Conservation (phyloP, 1,139 yeast species). For the Barnettozyma hawaiiensis region DNA sequence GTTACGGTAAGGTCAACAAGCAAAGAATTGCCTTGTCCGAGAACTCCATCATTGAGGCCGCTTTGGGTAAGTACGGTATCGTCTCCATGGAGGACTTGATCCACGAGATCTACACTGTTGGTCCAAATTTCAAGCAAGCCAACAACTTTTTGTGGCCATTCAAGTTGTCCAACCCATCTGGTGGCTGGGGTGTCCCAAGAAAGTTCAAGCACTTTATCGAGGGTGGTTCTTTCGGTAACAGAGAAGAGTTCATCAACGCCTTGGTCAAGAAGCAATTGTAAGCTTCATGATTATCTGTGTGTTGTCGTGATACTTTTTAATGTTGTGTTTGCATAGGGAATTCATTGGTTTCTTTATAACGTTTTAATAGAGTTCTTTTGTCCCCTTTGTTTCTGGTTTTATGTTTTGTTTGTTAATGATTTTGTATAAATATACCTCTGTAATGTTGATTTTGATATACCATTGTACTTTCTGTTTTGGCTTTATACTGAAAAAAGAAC, state of each 20-base stretch:
- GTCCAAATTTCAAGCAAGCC: constrained; percentile 99
- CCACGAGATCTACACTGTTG: constrained; percentile 98
- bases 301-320: constrained; percentile 2
- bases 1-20: constrained; percentile 98
- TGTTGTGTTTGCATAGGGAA: constrained; percentile 6
- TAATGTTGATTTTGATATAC: too few relatives aligned
- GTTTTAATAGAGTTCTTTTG: constrained; percentile 5
- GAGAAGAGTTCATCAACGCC: constrained; percentile 97
- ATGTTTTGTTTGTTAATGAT: neutral
- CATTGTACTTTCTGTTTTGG: too few relatives aligned
- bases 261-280: constrained; percentile 67
- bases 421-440: too few relatives aligned
- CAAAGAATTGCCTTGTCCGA: constrained; percentile 95
- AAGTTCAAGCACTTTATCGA: constrained; percentile 99
- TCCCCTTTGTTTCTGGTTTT: constrained; percentile 1
- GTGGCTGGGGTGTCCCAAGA: constrained; percentile 99
- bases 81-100: constrained; percentile 94
- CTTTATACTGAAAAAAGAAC: too few relatives aligned
- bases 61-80: constrained; percentile 95
- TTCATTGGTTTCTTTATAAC: constrained; percentile 6
- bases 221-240: constrained; percentile 99
- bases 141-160: constrained; percentile 99
- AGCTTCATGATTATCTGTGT: constrained; percentile 12
- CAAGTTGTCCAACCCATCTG: constrained; percentile 98
- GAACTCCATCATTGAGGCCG: constrained; percentile 89